Base-by-base conservation (phyloP, 2,329 filamentous ascomycete species). In the Volutella citrinella region DNA sequence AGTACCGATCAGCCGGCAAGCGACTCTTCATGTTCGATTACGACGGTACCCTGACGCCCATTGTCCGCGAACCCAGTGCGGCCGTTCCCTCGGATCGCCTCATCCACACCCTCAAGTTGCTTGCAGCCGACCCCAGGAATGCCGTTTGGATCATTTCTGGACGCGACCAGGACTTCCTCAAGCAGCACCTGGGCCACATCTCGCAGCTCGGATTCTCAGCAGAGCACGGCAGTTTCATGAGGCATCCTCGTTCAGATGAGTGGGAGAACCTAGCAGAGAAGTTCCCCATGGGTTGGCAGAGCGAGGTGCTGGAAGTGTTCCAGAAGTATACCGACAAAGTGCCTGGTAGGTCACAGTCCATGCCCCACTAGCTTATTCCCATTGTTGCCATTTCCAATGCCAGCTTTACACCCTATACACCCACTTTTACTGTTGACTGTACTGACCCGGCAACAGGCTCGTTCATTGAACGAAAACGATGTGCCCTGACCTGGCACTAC, bases 11-110 rank as follows among this genome's bases (percentile, higher is more conserved):
- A 23, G 81, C 88, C 5, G 76, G 76, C 43, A 87, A 86, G 63
- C 81, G 93, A 10, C 72, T 98, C 4, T 95, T 97, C 69, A 91
- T 98, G 87, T 96, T 97, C 57, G 93, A 98, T 65, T 98, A 98
- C 55, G 93, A 98, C 59, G 93, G 93, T 29, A 98, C 93, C 1
- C 75, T 98, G 34, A 97, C 93, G 5, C 87, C 90, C 1, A 97
- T 98, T 51, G 93, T 97, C 35, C 84, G 85, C 49, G 89, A 97
- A 54, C 93, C 93, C 3, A 82, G 84, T 47, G 82, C 88, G 6
- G 93, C 93, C 4, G 82, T 96, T 23, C 93, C 93, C 0, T 91
- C 90, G 1, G 83, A 89, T 49, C 80, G 82, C 15, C 78, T 96
- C 15, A 82, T 95, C 30, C 78, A 82, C 19, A 90, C 84, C 2